phyloP scores from a whole-genome alignment of 345 rosid genomes.

The Ailanthus altissimus region DNA sequence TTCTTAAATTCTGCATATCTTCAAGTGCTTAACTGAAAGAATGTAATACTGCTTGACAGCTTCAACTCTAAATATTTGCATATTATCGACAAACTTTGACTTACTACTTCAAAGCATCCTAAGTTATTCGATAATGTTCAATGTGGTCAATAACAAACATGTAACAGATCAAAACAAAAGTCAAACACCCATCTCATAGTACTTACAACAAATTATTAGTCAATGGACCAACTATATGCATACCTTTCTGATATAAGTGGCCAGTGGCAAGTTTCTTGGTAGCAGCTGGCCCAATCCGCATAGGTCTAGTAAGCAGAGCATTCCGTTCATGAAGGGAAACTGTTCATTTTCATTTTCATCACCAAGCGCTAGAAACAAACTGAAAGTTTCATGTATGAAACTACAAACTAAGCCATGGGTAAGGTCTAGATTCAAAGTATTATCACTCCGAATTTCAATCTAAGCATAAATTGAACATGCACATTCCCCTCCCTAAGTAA shows the following conservation, averaged over 20 bases:
- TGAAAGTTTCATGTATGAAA: background rate
- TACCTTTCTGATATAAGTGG: slow-evolving; percentile 80
- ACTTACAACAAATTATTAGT: slow-evolving; percentile 13
- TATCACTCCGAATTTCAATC: background rate
- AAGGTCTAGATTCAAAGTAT: background rate
- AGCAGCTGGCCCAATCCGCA: slow-evolving; percentile 95
- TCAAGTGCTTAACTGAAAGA: slow-evolving; percentile 48
- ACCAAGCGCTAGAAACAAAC: background rate
- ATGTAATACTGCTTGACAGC: slow-evolving; percentile 26
- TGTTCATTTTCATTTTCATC: no score
- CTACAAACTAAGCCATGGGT: background rate
- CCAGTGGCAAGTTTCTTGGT: slow-evolving; percentile 63
- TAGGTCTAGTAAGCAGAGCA: slow-evolving; percentile 75
- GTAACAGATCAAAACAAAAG: slow-evolving; percentile 3
- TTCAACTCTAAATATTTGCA: slow-evolving; percentile 22
- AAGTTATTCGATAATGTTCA: background rate
- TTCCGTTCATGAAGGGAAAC: slow-evolving; percentile 79
- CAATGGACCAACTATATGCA: slow-evolving; percentile 16
- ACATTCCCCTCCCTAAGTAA: background rate
- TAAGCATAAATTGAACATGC: background rate
- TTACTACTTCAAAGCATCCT: slow-evolving; percentile 20
- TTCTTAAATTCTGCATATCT: slow-evolving; percentile 43
- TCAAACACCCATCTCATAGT: slow-evolving; percentile 8
- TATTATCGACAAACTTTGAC: slow-evolving; percentile 30
- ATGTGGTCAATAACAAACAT: slow-evolving; percentile 15